Evolutionary conservation across 192 early-diverging fungal species (phyloP).

Genomic region (Umbelopsis sp.): DNA sequence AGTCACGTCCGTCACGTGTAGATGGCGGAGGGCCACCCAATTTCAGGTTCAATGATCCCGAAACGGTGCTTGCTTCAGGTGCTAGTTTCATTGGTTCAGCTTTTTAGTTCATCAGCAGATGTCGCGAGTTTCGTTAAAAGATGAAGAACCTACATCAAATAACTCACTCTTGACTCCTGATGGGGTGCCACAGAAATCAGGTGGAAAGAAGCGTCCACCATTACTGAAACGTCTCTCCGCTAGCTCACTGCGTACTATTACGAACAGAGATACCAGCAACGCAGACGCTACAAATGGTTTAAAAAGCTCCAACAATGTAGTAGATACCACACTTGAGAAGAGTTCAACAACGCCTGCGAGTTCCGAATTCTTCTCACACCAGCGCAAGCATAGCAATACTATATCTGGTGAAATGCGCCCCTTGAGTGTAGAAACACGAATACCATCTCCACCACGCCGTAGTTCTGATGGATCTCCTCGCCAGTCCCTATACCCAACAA

Average conservation of each 20-base stretch:
- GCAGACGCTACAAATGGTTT: neutral
- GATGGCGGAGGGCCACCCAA: neutral
- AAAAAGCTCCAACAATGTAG: neutral
- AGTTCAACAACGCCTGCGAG: neutral
- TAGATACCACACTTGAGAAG: neutral
- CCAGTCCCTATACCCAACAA: neutral
- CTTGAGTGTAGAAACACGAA: neutral
- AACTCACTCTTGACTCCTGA: slow-evolving; percentile 14
- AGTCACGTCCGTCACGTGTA: neutral
- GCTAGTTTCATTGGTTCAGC: neutral
- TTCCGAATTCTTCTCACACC: neutral
- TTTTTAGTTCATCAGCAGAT: slow-evolving; percentile 13
- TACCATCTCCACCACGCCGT: slow-evolving; percentile 1
- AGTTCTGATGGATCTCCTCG: slow-evolving; percentile 9
- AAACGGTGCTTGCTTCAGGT: neutral
- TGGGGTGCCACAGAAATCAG: neutral
- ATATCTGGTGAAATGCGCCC: neutral
- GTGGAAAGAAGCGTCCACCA: neutral
- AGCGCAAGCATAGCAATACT: slow-evolving; percentile 17
- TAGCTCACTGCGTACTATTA: neutral
- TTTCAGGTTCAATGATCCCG: neutral
- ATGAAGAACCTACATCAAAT: slow-evolving; percentile 2
- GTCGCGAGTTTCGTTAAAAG: slow-evolving; percentile 13
- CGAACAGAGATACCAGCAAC: neutral
- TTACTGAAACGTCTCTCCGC: slow-evolving; percentile 8